Conservation (phyloP, 1,284 basidiomycete genomes). For the Puccinia coronata region DNA sequence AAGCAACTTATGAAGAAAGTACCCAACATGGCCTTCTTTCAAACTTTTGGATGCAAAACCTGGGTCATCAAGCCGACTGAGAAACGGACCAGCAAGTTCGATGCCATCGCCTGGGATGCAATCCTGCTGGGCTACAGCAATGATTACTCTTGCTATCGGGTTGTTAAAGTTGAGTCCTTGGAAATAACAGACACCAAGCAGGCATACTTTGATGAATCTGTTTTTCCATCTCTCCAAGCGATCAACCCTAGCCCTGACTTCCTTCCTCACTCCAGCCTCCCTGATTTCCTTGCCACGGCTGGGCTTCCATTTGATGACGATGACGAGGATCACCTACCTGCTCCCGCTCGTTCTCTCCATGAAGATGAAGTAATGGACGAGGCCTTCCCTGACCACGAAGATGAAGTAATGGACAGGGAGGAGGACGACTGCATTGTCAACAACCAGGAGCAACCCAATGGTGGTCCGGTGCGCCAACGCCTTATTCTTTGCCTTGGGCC, state of each 20-base stretch:
- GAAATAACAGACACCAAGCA: background rate
- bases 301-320: background rate
- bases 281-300: background rate
- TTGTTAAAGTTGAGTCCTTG: background rate
- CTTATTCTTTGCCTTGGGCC: background rate
- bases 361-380: too few relatives aligned
- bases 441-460: too few relatives aligned
- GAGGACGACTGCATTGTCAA: too few relatives aligned
- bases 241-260: background rate
- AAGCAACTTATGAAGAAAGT: background rate
- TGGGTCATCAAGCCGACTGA: background rate
- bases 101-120: background rate
- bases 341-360: too few relatives aligned
- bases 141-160: background rate
- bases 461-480: background rate
- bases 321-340: background rate
- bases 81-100: background rate
- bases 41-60: conserved; percentile 15
- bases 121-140: conserved; percentile 8
- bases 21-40: background rate
- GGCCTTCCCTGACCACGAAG: too few relatives aligned
- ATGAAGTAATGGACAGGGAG: too few relatives aligned
- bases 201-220: conserved; percentile 14
- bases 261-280: background rate
- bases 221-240: background rate